Conservation (phyloP, 2,329 filamentous ascomycete genomes). For the Fusarium nematophilum region DNA sequence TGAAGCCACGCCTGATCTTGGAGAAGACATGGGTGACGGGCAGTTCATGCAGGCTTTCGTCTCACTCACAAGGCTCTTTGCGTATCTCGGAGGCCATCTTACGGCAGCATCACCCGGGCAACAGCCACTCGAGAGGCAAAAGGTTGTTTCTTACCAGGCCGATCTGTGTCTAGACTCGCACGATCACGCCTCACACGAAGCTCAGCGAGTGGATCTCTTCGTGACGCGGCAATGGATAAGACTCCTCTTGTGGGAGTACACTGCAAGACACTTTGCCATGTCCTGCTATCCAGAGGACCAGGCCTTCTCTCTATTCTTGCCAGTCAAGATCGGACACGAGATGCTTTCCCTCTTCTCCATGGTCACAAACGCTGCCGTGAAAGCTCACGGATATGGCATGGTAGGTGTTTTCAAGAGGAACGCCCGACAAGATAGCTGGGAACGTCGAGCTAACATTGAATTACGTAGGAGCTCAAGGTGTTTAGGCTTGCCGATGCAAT, state of each 20-base stretch:
- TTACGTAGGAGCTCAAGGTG: slow-evolving; percentile 41
- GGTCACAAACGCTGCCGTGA: slow-evolving; percentile 35
- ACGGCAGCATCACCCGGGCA: slow-evolving; percentile 30
- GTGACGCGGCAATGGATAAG: slow-evolving; percentile 46
- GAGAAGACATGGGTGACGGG: slow-evolving; percentile 29
- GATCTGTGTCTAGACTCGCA: slow-evolving; percentile 30
- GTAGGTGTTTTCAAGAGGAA: slow-evolving; percentile 18
- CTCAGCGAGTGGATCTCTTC: slow-evolving; percentile 42
- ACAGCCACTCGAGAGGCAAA: slow-evolving; percentile 32
- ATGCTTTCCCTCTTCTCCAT: slow-evolving; percentile 41
- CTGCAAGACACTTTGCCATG: slow-evolving; percentile 41
- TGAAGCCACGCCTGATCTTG: slow-evolving; percentile 30
- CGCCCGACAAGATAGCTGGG: neutral
- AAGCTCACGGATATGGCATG: slow-evolving; percentile 43
- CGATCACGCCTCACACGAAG: slow-evolving; percentile 33
- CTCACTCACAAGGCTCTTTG: slow-evolving; percentile 39
- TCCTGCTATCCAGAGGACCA: slow-evolving; percentile 39
- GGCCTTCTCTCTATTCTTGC: slow-evolving; percentile 41
- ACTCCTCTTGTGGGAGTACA: slow-evolving; percentile 45
- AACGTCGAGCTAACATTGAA: neutral
- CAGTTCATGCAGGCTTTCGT: slow-evolving; percentile 36
- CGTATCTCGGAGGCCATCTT: slow-evolving; percentile 38
- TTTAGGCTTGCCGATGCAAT: slow-evolving; percentile 40
- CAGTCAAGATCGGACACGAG: slow-evolving; percentile 42
- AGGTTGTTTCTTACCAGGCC: slow-evolving; percentile 35